Evolutionary conservation across 768 basidiomycete species (phyloP).

Genomic region (Tulasnella sp.): DNA sequence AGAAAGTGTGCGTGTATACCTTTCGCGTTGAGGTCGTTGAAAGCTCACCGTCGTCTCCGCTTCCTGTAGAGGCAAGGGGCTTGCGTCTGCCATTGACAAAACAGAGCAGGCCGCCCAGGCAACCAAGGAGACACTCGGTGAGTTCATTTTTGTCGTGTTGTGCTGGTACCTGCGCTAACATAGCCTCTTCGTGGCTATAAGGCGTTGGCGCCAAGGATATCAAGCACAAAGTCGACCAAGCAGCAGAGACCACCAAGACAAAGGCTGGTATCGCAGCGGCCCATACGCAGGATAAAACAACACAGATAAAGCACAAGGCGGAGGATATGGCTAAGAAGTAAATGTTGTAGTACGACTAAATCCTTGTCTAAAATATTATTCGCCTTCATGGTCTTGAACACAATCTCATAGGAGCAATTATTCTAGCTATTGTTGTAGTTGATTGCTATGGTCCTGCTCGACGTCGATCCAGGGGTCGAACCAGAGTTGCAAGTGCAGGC

Average conservation of each 20-base stretch:
- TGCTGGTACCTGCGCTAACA: neutral
- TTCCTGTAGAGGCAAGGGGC: slow-evolving; percentile 10
- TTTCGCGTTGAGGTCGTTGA: neutral
- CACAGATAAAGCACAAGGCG: slow-evolving; percentile 10
- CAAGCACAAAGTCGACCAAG: slow-evolving; percentile 12
- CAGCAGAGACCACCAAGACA: slow-evolving; percentile 12
- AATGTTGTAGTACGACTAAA: neutral
- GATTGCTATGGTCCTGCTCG: too few relatives aligned
- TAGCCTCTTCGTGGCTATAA: neutral
- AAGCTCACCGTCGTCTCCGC: neutral
- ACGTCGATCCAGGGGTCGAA: too few relatives aligned
- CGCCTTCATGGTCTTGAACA: neutral
- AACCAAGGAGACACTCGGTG: slow-evolving; percentile 11
- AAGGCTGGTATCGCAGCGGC: slow-evolving; percentile 10
- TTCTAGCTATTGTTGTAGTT: neutral
- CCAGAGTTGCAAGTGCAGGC: too few relatives aligned
- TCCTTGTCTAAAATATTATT: neutral
- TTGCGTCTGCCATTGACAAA: slow-evolving; percentile 10
- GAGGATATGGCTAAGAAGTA: slow-evolving; percentile 9
- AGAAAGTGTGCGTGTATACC: slow-evolving; percentile 10
- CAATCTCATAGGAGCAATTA: neutral
- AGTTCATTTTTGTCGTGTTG: neutral
- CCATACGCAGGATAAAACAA: slow-evolving; percentile 6
- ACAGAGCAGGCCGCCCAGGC: slow-evolving; percentile 12
- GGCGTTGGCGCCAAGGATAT: slow-evolving; percentile 8